phyloP scores from a whole-genome alignment of 495 filamentous ascomycete species.

The Hyaloscypha variabilis region DNA sequence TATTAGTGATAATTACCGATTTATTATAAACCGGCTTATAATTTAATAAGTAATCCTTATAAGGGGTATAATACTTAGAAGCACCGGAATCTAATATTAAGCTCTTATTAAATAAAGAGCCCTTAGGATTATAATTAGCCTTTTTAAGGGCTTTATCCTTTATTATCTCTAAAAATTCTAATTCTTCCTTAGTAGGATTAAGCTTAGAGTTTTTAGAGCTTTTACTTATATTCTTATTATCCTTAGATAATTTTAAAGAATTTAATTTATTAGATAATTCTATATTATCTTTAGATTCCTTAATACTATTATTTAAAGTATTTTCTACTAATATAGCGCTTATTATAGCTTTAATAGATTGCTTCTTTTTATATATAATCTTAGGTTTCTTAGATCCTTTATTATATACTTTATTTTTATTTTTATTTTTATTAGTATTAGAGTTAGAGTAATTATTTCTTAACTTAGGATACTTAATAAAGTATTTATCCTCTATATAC shows the following conservation, averaged over 20 bases:
- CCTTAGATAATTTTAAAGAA: too few species aligned
- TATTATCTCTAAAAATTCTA: too few species aligned
- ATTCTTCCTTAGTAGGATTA: too few species aligned
- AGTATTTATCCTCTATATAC: slow-evolving; percentile 12
- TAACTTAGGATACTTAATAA: slow-evolving; percentile 15
- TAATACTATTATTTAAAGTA: slow-evolving; percentile 3
- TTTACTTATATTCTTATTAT: too few species aligned
- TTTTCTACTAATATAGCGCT: not conserved
- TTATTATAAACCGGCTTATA: slow-evolving; percentile 15
- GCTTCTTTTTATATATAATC: not conserved
- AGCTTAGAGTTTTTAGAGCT: slow-evolving; percentile 8
- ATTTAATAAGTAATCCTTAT: slow-evolving; percentile 15
- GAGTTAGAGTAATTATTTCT: not conserved
- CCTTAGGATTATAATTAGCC: too few species aligned
- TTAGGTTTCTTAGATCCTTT: too few species aligned
- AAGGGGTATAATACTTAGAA: slow-evolving; percentile 11
- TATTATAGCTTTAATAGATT: slow-evolving; percentile 2
- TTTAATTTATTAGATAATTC: too few species aligned
- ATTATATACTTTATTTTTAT: not conserved
- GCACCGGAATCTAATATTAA: slow-evolving; percentile 18
- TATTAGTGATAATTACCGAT: slow-evolving; percentile 5
- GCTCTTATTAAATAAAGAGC: too few species aligned
- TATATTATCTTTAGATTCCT: too few species aligned
- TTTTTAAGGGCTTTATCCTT: too few species aligned
- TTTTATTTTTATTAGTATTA: slow-evolving; percentile 4